A percentile compares a stretch with the other conserved stretches of the same genome.
Evolutionary conservation across 495 filamentous ascomycete genomes (phyloP).

Genomic region (Sabuloglossum arenarium): DNA sequence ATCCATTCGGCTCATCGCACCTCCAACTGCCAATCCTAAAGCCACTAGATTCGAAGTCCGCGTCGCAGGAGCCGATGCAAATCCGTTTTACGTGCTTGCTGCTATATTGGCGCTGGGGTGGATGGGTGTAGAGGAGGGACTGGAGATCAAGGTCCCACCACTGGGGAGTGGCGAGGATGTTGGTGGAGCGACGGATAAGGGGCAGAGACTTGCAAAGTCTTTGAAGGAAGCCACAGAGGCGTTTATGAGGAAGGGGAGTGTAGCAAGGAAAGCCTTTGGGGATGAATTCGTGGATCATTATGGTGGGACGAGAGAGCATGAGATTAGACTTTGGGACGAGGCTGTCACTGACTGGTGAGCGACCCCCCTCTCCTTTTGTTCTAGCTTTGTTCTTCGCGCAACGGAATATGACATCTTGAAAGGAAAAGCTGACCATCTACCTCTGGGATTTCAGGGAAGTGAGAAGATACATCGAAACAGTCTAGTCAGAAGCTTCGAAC

Average conservation of each 20-base stretch:
- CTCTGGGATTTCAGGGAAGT: constrained; percentile 21
- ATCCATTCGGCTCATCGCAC: constrained; percentile 71
- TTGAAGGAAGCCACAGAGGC: constrained; percentile 60
- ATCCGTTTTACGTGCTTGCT: constrained; percentile 71
- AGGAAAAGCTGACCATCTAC: neutral
- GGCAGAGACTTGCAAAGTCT: constrained; percentile 55
- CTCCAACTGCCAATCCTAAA: constrained; percentile 60
- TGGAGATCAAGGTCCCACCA: constrained; percentile 63
- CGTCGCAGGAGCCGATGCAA: constrained; percentile 77
- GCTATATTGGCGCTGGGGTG: constrained; percentile 72
- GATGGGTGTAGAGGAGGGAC: constrained; percentile 75
- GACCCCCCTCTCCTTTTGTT: neutral
- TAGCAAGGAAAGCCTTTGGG: constrained; percentile 81
- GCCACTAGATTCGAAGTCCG: constrained; percentile 85
- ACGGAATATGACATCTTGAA: no score
- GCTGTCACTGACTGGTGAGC: constrained; percentile 83
- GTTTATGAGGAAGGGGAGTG: constrained; percentile 53
- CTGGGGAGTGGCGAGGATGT: constrained; percentile 67
- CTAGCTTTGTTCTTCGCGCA: neutral
- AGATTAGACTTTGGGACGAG: constrained; percentile 81
- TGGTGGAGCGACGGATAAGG: constrained; percentile 41
- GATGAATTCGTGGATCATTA: constrained; percentile 93
- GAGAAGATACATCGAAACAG: constrained; percentile 29
- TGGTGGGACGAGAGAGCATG: constrained; percentile 81
- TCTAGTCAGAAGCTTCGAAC: no score